Evolutionary conservation across 2,329 filamentous ascomycete genomes (phyloP).

Genomic region (Orbilia javanica): DNA sequence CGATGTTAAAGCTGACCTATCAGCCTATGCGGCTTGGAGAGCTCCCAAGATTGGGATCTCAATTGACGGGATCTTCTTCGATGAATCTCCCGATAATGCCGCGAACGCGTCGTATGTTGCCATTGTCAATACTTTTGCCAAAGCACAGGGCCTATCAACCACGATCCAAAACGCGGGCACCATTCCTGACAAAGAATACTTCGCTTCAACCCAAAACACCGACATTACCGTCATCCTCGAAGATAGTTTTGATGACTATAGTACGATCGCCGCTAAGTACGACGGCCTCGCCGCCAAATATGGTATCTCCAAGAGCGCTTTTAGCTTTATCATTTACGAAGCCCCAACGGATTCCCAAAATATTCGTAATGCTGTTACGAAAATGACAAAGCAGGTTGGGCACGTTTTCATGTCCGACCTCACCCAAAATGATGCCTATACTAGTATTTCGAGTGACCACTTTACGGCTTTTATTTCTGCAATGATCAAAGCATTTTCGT

Average conservation of each 20-base stretch:
- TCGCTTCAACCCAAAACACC: conserved; percentile 27
- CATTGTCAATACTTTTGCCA: conserved; percentile 35
- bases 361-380: conserved; percentile 20
- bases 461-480: conserved; percentile 32
- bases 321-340: conserved; percentile 43
- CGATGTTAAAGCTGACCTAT: conserved; percentile 25
- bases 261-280: not conserved
- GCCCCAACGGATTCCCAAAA: conserved; percentile 28
- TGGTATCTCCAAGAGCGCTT: conserved; percentile 33
- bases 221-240: conserved; percentile 48
- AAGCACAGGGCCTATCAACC: conserved; percentile 26
- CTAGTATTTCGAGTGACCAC: conserved; percentile 17
- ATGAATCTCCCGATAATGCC: conserved; percentile 36
- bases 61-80: conserved; percentile 53
- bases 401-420: conserved; percentile 47
- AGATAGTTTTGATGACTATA: conserved; percentile 37
- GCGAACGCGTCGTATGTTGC: conserved; percentile 27
- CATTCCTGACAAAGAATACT: conserved; percentile 43
- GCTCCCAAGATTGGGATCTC: conserved; percentile 28
- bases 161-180: conserved; percentile 45
- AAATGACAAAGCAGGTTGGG: conserved; percentile 45
- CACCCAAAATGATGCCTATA: conserved; percentile 23
- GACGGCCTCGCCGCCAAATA: conserved; percentile 32
- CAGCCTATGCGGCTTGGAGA: conserved; percentile 31
- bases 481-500: conserved; percentile 47